Evolutionary conservation across 2,329 filamentous ascomycete genomes (phyloP), one percentile per base, ranked within the genome.

Genomic region (Rutstroemia sp.): DNA sequence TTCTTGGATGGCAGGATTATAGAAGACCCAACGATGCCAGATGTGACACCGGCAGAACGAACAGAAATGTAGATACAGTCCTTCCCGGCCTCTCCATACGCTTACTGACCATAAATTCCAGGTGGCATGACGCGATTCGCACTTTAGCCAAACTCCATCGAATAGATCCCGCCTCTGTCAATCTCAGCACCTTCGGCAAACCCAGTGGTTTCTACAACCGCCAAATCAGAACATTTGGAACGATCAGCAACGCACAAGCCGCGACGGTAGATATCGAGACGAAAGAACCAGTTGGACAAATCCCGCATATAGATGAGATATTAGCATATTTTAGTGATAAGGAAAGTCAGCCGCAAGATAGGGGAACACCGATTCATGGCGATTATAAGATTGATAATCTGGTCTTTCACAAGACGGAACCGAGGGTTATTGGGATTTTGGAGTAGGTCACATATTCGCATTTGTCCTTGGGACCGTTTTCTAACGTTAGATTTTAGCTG

Each of bases 381-480:
- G 94, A 99, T 72, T 99, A 92, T 77, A 99, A 97, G 76, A 95
- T 92, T 67, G 88, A 94, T 71, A 94, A 94, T 65, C 71, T 92
- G 62, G 84, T 94, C 42, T 99, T 95, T 71, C 89, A 96, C 75
- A 88, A 88, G 73, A 92, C 88, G 0, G 87, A 92, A 70, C 84
- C 92, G 5, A 78, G 85, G 53, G 92, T 97, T 12, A 92, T 97
- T 72, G 94, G 92, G 4, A 91, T 97, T 54, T 75, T 97, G 5
- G 94, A 99, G 81, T 87, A 72, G 69, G 80, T 73, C 27, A 5
- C 2, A 27, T 44, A 23, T 23, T n/a, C 23, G 5, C 4, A 5
- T 34, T n/a, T 5, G 3, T 14, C 12, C 1, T 14, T 49, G 12
- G 30, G 12, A 14, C 30, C 8, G 6, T n/a, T 46, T 23, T 37